phyloP scores from a whole-genome alignment of 805 yeast species.

The Cyberlindnera mrakii region DNA sequence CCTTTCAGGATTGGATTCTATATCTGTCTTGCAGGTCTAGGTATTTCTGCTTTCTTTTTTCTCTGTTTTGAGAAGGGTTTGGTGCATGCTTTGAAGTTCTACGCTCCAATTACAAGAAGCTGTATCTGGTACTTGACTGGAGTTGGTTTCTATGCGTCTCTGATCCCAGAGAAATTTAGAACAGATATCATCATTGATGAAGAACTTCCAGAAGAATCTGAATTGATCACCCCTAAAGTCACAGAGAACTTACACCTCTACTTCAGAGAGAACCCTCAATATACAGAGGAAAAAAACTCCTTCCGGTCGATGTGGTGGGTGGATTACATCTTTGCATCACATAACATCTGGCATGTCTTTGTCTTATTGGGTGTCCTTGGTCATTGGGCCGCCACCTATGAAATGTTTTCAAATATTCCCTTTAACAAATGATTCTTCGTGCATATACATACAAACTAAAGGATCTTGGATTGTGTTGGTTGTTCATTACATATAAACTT shows the following conservation, averaged over 20 bases:
- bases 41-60: slow-evolving; percentile 58
- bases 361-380: slow-evolving; percentile 88
- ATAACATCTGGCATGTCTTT: slow-evolving; percentile 90
- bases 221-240: slow-evolving; percentile 26
- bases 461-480: not conserved
- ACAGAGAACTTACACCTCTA: slow-evolving; percentile 28
- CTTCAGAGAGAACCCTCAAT: slow-evolving; percentile 36
- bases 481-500: not conserved
- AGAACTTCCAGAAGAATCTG: slow-evolving; percentile 29
- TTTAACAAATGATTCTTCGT: slow-evolving; percentile 8
- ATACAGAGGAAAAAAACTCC: slow-evolving; percentile 26
- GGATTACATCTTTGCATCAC: slow-evolving; percentile 70
- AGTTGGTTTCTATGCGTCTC: slow-evolving; percentile 78
- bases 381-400: slow-evolving; percentile 74
- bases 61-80: slow-evolving; percentile 53
- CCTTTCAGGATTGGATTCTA: slow-evolving; percentile 76
- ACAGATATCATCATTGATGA: slow-evolving; percentile 56
- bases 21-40: slow-evolving; percentile 69
- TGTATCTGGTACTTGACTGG: slow-evolving; percentile 74
- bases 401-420: slow-evolving; percentile 49
- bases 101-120: slow-evolving; percentile 66
- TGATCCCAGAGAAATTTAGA: slow-evolving; percentile 87
- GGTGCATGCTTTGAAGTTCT: slow-evolving; percentile 43
- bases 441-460: not conserved
- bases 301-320: slow-evolving; percentile 76